Evolutionary conservation across 192 early-diverging fungal genomes (phyloP), one percentile per base, ranked within the genome.

Genomic region (Podila clonocystis): DNA sequence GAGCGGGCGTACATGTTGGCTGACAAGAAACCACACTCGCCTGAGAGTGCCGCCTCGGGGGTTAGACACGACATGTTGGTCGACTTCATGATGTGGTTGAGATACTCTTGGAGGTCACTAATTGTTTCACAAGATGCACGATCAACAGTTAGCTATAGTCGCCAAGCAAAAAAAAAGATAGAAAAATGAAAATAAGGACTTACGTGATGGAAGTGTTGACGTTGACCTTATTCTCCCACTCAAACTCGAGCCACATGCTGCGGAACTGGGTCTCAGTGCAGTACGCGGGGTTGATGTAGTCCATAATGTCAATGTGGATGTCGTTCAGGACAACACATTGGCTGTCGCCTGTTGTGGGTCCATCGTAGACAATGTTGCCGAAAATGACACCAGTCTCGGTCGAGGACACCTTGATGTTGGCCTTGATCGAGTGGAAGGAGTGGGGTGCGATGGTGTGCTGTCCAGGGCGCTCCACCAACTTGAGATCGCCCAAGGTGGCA

Each of bases 181-280:
- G 15, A 15, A 9, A 31, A 13, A 60, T 3, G 1, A 17, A 49
- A 17, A 31, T n/a, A 61, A 30, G 45, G 33, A 85, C 87, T 85
- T 77, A 94, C 92, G 90, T 92, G 70, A 95, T 93, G 59, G 93
- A 96, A 8, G 97, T 98, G 72, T 95, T 95, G 71, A 98, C 97
- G 64, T 96, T 96, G 68, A 99, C 96, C 90, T 98, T 98, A 88
- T 99, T 99, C 84, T 99, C 98, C 98, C 98, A 99, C 83, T 99
- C 98, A 87, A 99, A 99, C 85, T 99, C 98, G 59, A 91, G 94
- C 98, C 98, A 99, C 96, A 98, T 98, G 71, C 91, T 84, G 63
- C 97, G 92, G 95, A 99, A 99, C 91, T 95, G 94, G 33, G 92
- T 94, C 82, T 97, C 95, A 55, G 91, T 92, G 87, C 96, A 98